Evolutionary conservation across 164 flowering plant species (phyloP).

Genomic region (Saururus chinensis): DNA sequence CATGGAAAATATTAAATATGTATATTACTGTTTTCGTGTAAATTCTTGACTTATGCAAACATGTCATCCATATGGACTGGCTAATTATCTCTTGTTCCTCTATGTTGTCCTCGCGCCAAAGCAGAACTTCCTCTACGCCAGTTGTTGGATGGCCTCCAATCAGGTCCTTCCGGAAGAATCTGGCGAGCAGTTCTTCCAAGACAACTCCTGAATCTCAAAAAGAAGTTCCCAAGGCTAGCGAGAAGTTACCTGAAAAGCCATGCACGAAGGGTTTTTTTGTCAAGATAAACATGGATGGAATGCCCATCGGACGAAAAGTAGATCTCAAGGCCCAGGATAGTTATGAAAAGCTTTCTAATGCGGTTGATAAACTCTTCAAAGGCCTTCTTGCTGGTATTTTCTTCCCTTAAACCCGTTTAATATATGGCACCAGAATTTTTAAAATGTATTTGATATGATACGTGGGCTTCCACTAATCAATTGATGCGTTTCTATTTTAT

Average conservation of each 20-base stretch:
- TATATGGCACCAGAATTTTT: neutral
- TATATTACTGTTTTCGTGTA: too few relatives aligned
- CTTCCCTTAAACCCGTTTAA: too few relatives aligned
- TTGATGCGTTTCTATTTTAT: neutral
- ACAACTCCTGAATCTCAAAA: slow-evolving; percentile 29
- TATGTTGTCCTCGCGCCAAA: neutral
- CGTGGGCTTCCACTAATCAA: neutral
- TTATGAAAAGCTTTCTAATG: slow-evolving; percentile 69
- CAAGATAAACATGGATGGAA: slow-evolving; percentile 97
- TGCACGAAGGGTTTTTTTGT: slow-evolving; percentile 51
- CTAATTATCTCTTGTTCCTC: neutral
- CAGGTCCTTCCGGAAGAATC: slow-evolving; percentile 79
- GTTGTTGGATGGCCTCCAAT: slow-evolving; percentile 99
- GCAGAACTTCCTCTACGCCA: slow-evolving; percentile 60
- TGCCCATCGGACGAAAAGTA: slow-evolving; percentile 92
- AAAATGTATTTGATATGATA: too few relatives aligned
- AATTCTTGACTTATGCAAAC: neutral
- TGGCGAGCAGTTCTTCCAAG: slow-evolving; percentile 53
- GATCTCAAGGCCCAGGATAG: slow-evolving; percentile 69
- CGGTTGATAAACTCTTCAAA: slow-evolving; percentile 86
- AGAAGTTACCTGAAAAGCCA: slow-evolving; percentile 20
- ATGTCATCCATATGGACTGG: too few relatives aligned
- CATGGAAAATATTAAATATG: too few relatives aligned
- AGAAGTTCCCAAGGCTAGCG: slow-evolving; percentile 17
- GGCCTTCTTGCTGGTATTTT: slow-evolving; percentile 83